Evolutionary conservation across 495 filamentous ascomycete species (phyloP), one percentile per base, ranked within the genome.

Genomic region (Hypoxylon lenormandii): DNA sequence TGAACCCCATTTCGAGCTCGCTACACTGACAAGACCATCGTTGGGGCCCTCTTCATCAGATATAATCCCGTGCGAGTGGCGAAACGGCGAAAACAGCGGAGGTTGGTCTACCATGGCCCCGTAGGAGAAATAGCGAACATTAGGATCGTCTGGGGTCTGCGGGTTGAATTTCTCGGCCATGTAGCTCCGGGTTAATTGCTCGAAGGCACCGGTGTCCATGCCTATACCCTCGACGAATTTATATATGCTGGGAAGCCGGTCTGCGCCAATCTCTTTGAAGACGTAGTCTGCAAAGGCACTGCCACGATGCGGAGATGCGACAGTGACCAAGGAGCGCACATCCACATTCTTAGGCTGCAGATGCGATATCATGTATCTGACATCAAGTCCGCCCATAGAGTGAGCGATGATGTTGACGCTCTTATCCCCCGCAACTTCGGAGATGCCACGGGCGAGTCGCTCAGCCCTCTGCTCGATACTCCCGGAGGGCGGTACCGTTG

Each of bases 101-200:
- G 92, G 80, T 21, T 57, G 76, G 16, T 88, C 77, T 28, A 92
- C 82, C 59, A 83, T 86, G 30, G 95, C 95, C 1, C 95, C 94
- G 72, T 97, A 97, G 13, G 92, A 96, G 76, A 92, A 97, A 75
- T 97, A 97, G 80, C 85, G 81, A n/a, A 96, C 89, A n/a, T 79
- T 80, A 12, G 88, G 83, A 10, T 87, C 77, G 77, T 98, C 88
- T 5, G 89, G 93, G 0, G 90, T 92, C 13, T 80, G 83, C 0
- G 90, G 88, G 70, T 97, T 98, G 82, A 98, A 98, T 7, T 84
- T 83, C 16, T 91, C 84, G 8, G 74, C 61, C 92, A 97, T 96
- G 78, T 97, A 96, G 60, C 82, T 80, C 11, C 83, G 84, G 0
- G 94, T 97, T 19, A 98, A 78, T 77, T 98, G 94, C 21, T 82